Percentiles rank a stretch among this genome's conserved stretches.
Conservation (phyloP, 2,329 filamentous ascomycete genomes). For the Arthrinium puccinioides region DNA sequence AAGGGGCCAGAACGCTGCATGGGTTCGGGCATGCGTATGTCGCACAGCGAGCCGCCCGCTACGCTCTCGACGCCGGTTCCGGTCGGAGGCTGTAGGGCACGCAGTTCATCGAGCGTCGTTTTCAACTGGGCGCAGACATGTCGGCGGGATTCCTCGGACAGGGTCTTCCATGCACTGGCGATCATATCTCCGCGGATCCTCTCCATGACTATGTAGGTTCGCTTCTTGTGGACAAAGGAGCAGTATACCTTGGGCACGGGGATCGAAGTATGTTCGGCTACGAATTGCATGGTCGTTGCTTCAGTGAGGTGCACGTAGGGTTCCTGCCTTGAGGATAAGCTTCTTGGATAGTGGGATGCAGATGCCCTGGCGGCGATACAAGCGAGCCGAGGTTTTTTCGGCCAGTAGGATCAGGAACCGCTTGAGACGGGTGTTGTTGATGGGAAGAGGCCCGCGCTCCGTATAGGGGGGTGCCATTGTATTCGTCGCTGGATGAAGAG, state of each 20-base stretch:
- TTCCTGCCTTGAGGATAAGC: no score
- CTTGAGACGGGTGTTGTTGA: no score
- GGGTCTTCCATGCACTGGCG: not conserved
- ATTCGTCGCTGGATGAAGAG: no score
- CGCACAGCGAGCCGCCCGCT: not conserved
- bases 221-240: not conserved
- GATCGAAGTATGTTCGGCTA: not conserved
- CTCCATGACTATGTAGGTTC: not conserved
- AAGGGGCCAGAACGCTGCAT: not conserved
- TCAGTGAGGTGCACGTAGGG: slow-evolving; percentile 10
- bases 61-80: not conserved
- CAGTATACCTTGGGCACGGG: not conserved
- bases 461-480: no score
- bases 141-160: not conserved
- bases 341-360: no score
- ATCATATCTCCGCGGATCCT: not conserved
- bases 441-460: no score
- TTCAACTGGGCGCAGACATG: not conserved
- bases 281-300: not conserved
- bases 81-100: not conserved
- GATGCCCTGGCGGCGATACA: no score
- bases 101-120: not conserved
- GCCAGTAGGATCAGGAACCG: no score
- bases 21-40: not conserved
- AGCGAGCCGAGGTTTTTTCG: no score